Conservation (phyloP, 179 eudicot genomes). For the Monotropa hypopitys region DNA sequence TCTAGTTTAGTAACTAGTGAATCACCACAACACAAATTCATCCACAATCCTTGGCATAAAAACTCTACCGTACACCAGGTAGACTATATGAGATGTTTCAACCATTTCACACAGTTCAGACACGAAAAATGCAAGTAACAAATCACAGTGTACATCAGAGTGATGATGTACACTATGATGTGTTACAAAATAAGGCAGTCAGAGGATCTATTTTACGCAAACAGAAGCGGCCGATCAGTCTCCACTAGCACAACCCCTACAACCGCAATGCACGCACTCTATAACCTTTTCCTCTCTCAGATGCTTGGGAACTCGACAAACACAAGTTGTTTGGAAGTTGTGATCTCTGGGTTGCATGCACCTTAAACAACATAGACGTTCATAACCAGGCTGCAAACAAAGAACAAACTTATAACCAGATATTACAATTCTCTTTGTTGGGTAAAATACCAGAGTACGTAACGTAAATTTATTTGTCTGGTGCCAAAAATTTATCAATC, state of each 20-base stretch:
- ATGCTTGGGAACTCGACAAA: constrained; percentile 85
- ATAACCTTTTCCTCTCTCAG: constrained; percentile 82
- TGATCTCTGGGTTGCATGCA: constrained; percentile 92
- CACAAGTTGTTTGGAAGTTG: constrained; percentile 83
- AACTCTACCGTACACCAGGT: neutral
- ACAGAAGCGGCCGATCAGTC: constrained; percentile 26
- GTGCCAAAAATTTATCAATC: neutral
- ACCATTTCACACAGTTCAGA: neutral
- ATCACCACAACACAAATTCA: neutral
- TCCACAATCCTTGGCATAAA: neutral
- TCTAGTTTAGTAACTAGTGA: no score
- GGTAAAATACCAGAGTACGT: no score
- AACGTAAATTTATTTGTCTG: no score
- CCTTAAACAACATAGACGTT: constrained; percentile 73
- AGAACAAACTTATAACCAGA: neutral
- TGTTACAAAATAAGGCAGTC: neutral
- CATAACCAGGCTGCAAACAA: constrained; percentile 75
- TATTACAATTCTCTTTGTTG: no score
- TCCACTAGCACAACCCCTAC: constrained; percentile 84
- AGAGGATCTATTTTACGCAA: neutral
- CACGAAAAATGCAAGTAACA: no score
- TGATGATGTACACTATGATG: no score
- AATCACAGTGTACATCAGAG: no score
- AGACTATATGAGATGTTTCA: neutral
- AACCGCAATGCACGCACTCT: constrained; percentile 85